Percentiles rank a stretch among this genome's conserved stretches.
phyloP scores from a whole-genome alignment of 2,329 filamentous ascomycete genomes.

The Endocalyx cinctus region DNA sequence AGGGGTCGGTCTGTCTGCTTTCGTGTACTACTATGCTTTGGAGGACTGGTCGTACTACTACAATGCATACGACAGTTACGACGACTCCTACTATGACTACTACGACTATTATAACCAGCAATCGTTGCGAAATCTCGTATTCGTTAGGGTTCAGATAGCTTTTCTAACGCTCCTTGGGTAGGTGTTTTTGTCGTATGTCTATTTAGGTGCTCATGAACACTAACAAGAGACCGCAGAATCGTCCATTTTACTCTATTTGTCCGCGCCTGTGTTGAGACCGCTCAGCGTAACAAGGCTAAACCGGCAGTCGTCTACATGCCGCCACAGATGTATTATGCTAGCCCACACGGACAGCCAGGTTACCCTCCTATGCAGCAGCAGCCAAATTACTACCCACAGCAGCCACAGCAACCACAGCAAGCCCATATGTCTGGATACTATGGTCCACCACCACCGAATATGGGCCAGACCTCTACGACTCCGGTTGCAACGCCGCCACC shows the following conservation, averaged over 20 bases:
- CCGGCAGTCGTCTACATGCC: constrained; percentile 2
- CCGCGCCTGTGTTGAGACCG: constrained; percentile 15
- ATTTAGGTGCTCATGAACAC: neutral
- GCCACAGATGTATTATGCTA: constrained; percentile 3
- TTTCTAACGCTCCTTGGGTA: constrained; percentile 6
- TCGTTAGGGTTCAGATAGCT: constrained; percentile 3
- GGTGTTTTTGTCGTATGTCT: too few relatives aligned
- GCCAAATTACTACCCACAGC: neutral
- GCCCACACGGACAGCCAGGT: neutral
- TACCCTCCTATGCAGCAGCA: neutral
- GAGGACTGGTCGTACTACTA: constrained; percentile 6
- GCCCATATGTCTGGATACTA: neutral
- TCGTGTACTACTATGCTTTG: too few relatives aligned
- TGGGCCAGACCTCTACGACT: too few relatives aligned
- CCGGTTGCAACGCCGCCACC: too few relatives aligned
- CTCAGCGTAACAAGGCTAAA: constrained; percentile 5
- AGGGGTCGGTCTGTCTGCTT: constrained; percentile 11
- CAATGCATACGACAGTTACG: constrained; percentile 7
- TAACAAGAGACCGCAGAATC: constrained; percentile 11
- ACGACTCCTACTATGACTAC: constrained; percentile 9
- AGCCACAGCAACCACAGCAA: neutral
- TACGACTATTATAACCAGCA: constrained; percentile 1
- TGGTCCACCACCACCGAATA: too few relatives aligned
- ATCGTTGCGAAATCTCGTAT: constrained; percentile 4
- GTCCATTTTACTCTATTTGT: constrained; percentile 21